phyloP scores from a whole-genome alignment of 78 protist genomes.

The slime mould (Dictyostelium discoideum) region dicty_2.7 NC_007091.3:445501-446000 shows the following conservation, averaged over 20 bases:
- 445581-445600: conserved; percentile 73
- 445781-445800: conserved; percentile 91
- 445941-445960: conserved; percentile 85
- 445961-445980: conserved; percentile 49
- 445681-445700: conserved; percentile 88
- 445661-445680: conserved; percentile 79
- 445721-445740: conserved; percentile 90
- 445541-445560: conserved; percentile 86
- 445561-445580: conserved; percentile 80
- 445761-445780: conserved; percentile 79
- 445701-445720: conserved; percentile 91
- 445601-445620: conserved; percentile 91
- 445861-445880: conserved; percentile 52
- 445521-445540: conserved; percentile 95
- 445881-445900: conserved; percentile 17
- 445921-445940: conserved; percentile 89
- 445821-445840: conserved; percentile 91
- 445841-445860: conserved; percentile 67
- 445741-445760: conserved; percentile 82
- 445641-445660: conserved; percentile 89
- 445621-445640: conserved; percentile 83
- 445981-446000: conserved; percentile 69
- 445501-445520: conserved; percentile 94
- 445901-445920: conserved; percentile 57
- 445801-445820: conserved; percentile 94